Evolutionary conservation across 1,284 basidiomycete species (phyloP).

Genomic region (Pterulicium gracile): DNA sequence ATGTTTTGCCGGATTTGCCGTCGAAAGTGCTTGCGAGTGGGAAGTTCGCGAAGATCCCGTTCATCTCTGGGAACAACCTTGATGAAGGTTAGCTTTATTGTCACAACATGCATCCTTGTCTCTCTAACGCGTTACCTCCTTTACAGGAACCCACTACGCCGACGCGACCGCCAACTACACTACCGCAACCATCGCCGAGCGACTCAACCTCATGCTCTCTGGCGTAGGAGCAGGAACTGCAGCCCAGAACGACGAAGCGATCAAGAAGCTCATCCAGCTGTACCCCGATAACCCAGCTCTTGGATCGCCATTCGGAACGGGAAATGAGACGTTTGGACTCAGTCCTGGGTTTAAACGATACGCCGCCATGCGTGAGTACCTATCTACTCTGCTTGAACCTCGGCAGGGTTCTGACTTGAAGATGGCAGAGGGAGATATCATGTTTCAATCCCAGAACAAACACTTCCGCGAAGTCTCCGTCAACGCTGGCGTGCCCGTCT

Average conservation of each 20-base stretch:
- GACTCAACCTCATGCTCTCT: background rate
- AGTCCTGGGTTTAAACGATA: conserved; percentile 17
- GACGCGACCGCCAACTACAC: background rate
- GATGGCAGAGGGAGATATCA: conserved; percentile 1
- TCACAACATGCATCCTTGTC: background rate
- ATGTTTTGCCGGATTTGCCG: conserved; percentile 2
- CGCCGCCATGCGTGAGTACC: conserved; percentile 15
- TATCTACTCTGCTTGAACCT: background rate
- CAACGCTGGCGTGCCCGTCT: background rate
- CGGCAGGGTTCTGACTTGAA: background rate
- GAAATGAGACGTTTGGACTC: conserved; percentile 20
- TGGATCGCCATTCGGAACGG: conserved; percentile 21
- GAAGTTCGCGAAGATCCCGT: conserved; percentile 5
- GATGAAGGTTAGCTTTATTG: background rate
- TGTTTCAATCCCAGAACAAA: background rate
- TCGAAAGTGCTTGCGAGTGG: conserved; percentile 3
- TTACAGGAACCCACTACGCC: background rate
- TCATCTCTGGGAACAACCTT: conserved; percentile 4
- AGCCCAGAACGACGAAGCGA: background rate
- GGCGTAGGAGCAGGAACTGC: background rate
- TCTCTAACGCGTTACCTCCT: background rate
- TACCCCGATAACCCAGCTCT: conserved; percentile 20
- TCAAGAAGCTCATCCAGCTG: conserved; percentile 11
- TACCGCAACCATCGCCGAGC: background rate
- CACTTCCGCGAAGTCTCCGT: background rate